phyloP scores from a whole-genome alignment of 345 rosid genomes.

The Luvunga scandens region DNA sequence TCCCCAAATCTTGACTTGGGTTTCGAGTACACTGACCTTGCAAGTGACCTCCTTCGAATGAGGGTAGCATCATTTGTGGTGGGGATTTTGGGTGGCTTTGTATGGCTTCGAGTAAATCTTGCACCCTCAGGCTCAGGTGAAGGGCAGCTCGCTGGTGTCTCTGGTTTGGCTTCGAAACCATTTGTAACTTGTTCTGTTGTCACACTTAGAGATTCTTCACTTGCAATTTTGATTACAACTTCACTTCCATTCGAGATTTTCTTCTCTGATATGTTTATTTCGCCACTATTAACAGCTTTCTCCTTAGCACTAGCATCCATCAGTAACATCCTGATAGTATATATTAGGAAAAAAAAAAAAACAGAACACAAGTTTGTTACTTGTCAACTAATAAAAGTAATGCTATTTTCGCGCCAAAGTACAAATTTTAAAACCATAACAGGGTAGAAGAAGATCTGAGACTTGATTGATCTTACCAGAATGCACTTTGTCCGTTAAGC shows the following conservation, averaged over 20 bases:
- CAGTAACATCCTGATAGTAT: conserved; percentile 6
- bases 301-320: conserved; percentile 25
- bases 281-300: conserved; percentile 12
- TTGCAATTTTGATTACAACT: conserved; percentile 51
- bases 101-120: conserved; percentile 35
- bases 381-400: background rate
- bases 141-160: conserved; percentile 27
- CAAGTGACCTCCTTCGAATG: conserved; percentile 38
- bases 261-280: conserved; percentile 42
- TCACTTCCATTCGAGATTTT: conserved; percentile 37
- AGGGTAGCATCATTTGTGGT: conserved; percentile 32
- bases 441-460: background rate
- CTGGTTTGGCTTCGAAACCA: conserved; percentile 28
- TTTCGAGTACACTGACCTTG: conserved; percentile 60
- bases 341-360: background rate
- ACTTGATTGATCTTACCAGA: background rate
- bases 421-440: background rate
- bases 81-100: conserved; percentile 66
- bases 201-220: conserved; percentile 32
- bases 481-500: background rate
- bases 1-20: conserved; percentile 86
- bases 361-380: background rate
- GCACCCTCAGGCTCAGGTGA: conserved; percentile 43
- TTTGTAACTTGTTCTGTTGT: conserved; percentile 18
- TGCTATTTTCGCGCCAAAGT: conserved; percentile 4